phyloP scores from a whole-genome alignment of 345 rosid species.

The Barbarea vulgaris region DNA sequence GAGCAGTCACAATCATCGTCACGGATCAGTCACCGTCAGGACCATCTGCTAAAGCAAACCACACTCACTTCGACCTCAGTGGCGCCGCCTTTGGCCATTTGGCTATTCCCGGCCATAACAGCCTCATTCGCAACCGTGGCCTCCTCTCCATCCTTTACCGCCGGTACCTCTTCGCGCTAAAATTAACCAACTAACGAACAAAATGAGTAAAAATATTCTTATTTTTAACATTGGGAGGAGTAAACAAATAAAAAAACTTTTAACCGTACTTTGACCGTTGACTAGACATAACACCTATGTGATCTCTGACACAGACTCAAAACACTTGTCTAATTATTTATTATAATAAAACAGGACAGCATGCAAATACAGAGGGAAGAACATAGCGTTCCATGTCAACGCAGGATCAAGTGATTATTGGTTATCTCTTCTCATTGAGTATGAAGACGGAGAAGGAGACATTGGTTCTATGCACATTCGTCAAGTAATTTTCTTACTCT shows the following conservation, averaged over 20 bases:
- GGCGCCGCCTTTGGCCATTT: constrained; percentile 96
- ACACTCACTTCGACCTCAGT: constrained; percentile 87
- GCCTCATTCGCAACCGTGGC: constrained; percentile 77
- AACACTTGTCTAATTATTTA: not conserved
- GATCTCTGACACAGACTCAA: constrained; percentile 10
- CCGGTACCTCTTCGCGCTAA: constrained; percentile 44
- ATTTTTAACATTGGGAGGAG: constrained; percentile 18
- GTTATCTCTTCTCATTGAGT: constrained; percentile 92
- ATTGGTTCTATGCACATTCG: constrained; percentile 91
- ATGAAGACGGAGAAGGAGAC: constrained; percentile 96
- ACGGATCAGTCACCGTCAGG: constrained; percentile 85
- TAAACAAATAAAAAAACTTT: constrained; percentile 28
- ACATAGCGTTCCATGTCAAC: constrained; percentile 85
- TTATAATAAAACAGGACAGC: constrained; percentile 57
- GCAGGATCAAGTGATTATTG: constrained; percentile 85
- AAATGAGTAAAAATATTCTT: not conserved
- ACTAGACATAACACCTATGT: constrained; percentile 12
- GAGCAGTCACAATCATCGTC: constrained; percentile 87
- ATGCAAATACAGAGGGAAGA: constrained; percentile 82
- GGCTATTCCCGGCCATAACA: constrained; percentile 69
- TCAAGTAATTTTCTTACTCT: constrained; percentile 50
- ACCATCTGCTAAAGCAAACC: constrained; percentile 58
- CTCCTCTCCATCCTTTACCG: constrained; percentile 61
- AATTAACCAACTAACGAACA: constrained; percentile 24
- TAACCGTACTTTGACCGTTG: constrained; percentile 33